Evolutionary conservation across 495 filamentous ascomycete species (phyloP), one percentile per base, ranked within the genome.

Genomic region (Lepidopterella palustris): DNA sequence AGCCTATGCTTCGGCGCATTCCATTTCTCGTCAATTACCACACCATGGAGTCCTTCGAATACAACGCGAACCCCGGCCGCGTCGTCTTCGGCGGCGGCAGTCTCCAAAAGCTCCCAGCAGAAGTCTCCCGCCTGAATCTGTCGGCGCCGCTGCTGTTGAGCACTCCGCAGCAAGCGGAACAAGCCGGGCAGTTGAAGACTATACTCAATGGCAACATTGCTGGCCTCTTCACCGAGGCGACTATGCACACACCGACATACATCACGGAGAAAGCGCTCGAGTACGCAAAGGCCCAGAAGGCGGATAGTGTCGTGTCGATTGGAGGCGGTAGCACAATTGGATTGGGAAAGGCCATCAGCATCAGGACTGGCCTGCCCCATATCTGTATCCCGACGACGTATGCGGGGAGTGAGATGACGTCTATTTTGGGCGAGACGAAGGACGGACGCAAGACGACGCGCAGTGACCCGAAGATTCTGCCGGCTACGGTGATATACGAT

Each of bases 321-420:
- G 67, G 67, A 23, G 67, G 84, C 39, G 84, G 84, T 26, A 84
- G 80, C 59, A 86, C 84, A 0, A 83, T 86, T 53, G 84, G 84
- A 0, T 73, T 87, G 40, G 83, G 84, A 0, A 87, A 88, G 67
- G 84, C 84, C 2, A 80, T 88, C 60, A 82, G 79, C 49, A 79
- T 87, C 53, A 74, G 84, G 25, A 86, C 83, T 5, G 82, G 82
- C 0, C 68, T 87, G 47, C 78, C 79, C 23, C 84, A 88, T 66
- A 78, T 88, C 62, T 84, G 82, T 53, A 82, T 87, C 39, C 82
- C 85, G 11, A 88, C 84, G 11, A 87, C 84, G 0, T 88, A 88
- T 71, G 82, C 85, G 4, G 84, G 83, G 5, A 85, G 82, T 57
- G 85, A 87, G 67, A 85, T 87, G 76, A 87, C 84, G 0, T 82